Base-by-base conservation (phyloP, 805 yeast genomes). In the Barnettozyma wickerhamii region DNA sequence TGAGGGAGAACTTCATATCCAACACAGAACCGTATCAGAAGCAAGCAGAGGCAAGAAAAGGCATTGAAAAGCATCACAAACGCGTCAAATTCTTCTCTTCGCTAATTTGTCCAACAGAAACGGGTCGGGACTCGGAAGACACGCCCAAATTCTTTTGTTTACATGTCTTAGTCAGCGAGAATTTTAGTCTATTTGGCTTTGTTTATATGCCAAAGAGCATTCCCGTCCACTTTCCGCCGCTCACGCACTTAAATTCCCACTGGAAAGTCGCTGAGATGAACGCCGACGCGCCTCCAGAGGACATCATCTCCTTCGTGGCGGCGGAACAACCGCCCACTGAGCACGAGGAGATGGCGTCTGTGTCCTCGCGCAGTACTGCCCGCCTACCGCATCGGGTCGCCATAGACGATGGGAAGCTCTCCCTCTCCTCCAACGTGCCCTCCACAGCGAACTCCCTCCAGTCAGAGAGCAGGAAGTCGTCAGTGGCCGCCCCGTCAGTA, bases 1-100 rank as follows among this genome's bases (percentile, higher is more conserved):
- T 34, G 21, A 3, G 45, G 17, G 4, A 53, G 40, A 13, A 41
- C 49, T 13, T 40, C 43, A 27, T 33, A 38, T 14, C 37, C 10
- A 21, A 15, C 4, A n/a, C 23, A 27, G 17, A 31, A 5, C 14
- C 10, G 40, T 1, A 33, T 1, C 15, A 27, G 17, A 24, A 26
- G 20, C 10, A 38, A n/a, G n/a, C 19, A 34, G 18, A 26, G 26
- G 30, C 27, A 12, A 10, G 10, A 12, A 27, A 30, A 21, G 10
- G 15, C n/a, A n/a, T n/a, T n/a, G n/a, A n/a, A n/a, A n/a, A n/a
- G n/a, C n/a, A n/a, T n/a, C n/a, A n/a, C n/a, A n/a, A n/a, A n/a
- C n/a, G n/a, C n/a, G n/a, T n/a, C n/a, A n/a, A n/a, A n/a, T n/a
- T n/a, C n/a, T n/a, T n/a, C n/a, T n/a, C n/a, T n/a, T n/a, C n/a